phyloP scores from a whole-genome alignment of 2,329 filamentous ascomycete species.

The Beauveria varroae region DNA sequence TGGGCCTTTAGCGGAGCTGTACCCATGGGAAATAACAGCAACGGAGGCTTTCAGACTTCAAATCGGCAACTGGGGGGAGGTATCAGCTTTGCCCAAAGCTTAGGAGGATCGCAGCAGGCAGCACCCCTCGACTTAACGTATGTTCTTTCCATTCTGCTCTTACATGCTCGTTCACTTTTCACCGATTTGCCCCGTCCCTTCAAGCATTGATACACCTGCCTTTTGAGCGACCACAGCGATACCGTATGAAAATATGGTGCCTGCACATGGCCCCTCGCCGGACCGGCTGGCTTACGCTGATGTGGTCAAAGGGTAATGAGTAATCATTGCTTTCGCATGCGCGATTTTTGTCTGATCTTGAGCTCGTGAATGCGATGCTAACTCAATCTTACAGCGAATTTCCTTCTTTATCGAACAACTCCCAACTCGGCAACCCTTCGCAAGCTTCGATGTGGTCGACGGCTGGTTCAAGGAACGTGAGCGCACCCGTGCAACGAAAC shows the following conservation, averaged over 20 bases:
- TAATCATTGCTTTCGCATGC: background rate
- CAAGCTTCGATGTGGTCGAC: constrained; percentile 49
- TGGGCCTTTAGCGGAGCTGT: constrained; percentile 58
- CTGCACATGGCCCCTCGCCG: background rate
- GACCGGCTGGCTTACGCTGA: constrained; percentile 21
- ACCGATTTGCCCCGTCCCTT: background rate
- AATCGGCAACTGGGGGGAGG: constrained; percentile 49
- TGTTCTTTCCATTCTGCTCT: constrained; percentile 29
- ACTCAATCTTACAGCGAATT: constrained; percentile 48
- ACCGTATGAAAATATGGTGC: background rate
- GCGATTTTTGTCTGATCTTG: background rate
- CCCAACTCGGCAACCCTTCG: constrained; percentile 42
- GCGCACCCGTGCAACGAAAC: constrained; percentile 42
- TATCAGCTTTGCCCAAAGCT: constrained; percentile 59
- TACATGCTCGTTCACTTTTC: background rate
- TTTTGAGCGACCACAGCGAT: background rate
- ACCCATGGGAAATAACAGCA: constrained; percentile 49
- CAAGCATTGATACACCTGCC: background rate
- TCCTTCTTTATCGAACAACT: constrained; percentile 55
- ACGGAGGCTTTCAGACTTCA: constrained; percentile 37
- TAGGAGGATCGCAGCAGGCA: constrained; percentile 54
- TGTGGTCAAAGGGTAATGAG: constrained; percentile 25
- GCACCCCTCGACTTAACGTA: constrained; percentile 59
- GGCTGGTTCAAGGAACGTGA: constrained; percentile 40
- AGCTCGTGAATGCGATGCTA: background rate